Conservation (phyloP, 108 stramenopile species). For the Fragilaria radians region DNA sequence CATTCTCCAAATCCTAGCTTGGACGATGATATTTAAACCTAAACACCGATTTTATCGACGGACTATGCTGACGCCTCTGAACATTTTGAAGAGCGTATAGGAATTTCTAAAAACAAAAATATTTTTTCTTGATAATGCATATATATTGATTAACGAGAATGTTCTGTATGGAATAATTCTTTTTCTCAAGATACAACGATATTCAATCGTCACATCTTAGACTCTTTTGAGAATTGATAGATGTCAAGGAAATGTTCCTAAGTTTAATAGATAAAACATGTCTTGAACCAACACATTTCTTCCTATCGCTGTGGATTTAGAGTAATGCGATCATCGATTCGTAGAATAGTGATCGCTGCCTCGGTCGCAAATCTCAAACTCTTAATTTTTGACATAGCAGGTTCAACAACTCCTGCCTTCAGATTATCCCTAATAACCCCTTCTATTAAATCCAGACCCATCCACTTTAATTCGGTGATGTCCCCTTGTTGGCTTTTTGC, state of each 20-base stretch:
- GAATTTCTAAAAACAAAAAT: too few species aligned
- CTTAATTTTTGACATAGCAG: constrained; percentile 99
- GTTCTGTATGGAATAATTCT: not conserved
- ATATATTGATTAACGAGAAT: not conserved
- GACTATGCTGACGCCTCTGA: not conserved
- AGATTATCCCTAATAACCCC: constrained; percentile 91
- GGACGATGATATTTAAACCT: not conserved
- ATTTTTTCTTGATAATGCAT: too few species aligned
- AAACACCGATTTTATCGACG: not conserved
- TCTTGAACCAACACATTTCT: not conserved
- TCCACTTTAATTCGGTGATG: constrained; percentile 57
- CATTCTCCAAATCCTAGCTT: not conserved
- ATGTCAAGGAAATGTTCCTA: too few species aligned
- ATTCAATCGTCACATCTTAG: too few species aligned
- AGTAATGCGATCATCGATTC: constrained; percentile 94
- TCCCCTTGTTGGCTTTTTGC: constrained; percentile 59
- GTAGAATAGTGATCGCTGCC: constrained; percentile 98
- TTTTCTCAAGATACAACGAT: too few species aligned
- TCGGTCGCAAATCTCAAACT: constrained; percentile 97
- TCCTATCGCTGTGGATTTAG: constrained; percentile 19
- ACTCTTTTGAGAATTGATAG: too few species aligned
- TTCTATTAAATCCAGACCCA: constrained; percentile 85
- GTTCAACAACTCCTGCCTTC: constrained; percentile 96
- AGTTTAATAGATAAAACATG: too few species aligned
- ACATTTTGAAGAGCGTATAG: not conserved